A percentile compares a stretch with the other conserved stretches of the same genome.
Evolutionary conservation across 192 early-diverging fungal species (phyloP).

Genomic region (Coemansia sp.): DNA sequence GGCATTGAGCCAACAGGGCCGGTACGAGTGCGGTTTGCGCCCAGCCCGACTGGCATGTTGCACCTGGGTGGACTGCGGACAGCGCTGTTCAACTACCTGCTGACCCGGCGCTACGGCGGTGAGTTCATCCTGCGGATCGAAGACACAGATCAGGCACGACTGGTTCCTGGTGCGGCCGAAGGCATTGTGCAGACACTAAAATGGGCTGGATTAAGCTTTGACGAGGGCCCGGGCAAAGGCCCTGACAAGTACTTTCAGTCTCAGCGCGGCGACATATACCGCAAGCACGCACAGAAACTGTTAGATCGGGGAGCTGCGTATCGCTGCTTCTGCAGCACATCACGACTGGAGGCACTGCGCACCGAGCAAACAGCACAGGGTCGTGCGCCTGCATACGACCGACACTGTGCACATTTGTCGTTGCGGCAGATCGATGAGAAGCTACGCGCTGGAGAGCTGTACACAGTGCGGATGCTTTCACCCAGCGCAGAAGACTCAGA

Average conservation of each 20-base stretch:
- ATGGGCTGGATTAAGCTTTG: constrained; percentile 75
- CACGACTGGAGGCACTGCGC: constrained; percentile 65
- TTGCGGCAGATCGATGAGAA: constrained; percentile 65
- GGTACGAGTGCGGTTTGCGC: constrained; percentile 87
- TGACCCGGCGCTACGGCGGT: constrained; percentile 73
- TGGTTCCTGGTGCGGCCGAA: constrained; percentile 72
- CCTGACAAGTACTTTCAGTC: constrained; percentile 78
- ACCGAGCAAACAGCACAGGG: constrained; percentile 59
- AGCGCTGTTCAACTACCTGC: constrained; percentile 86
- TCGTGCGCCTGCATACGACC: constrained; percentile 70
- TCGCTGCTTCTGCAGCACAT: constrained; percentile 81
- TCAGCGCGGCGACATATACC: constrained; percentile 71
- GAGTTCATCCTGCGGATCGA: constrained; percentile 87
- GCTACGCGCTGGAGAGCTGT: constrained; percentile 57
- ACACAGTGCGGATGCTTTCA: constrained; percentile 72
- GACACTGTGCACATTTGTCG: constrained; percentile 71
- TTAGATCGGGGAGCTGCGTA: constrained; percentile 75
- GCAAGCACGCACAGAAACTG: constrained; percentile 63
- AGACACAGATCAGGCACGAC: constrained; percentile 85
- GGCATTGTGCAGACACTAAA: constrained; percentile 63
- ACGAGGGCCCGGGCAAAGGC: constrained; percentile 70
- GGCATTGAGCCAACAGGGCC: constrained; percentile 39
- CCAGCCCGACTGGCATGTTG: constrained; percentile 88
- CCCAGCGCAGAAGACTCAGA: constrained; percentile 36
- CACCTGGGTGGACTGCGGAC: constrained; percentile 93